Evolutionary conservation across 768 basidiomycete species (phyloP).

Genomic region (Xanthoconium stramineum): DNA sequence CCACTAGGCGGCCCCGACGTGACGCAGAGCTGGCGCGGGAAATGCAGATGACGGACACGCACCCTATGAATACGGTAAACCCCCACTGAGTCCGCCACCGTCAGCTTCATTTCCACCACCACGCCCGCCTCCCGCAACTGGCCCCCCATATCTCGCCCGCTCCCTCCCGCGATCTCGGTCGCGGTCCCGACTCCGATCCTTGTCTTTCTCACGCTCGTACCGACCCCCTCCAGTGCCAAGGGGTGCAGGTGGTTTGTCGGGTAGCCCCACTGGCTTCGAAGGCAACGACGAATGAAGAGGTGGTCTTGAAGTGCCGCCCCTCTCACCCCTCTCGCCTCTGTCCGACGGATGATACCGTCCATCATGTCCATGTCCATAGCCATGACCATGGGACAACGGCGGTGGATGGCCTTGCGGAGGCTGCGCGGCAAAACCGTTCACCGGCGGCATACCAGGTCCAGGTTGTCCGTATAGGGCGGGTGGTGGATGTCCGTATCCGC

Average conservation of each 20-base stretch:
- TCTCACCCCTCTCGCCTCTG: conserved; percentile 16
- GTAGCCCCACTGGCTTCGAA: conserved; percentile 17
- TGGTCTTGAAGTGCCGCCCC: conserved; percentile 1
- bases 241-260: conserved; percentile 17
- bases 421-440: conserved; percentile 18
- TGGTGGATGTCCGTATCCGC: conserved; percentile 15
- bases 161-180: conserved; percentile 16
- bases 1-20: not conserved
- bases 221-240: conserved; percentile 15
- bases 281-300: conserved; percentile 21
- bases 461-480: conserved; percentile 13
- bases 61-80: conserved; percentile 30
- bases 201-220: conserved; percentile 17
- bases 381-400: conserved; percentile 17
- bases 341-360: conserved; percentile 14
- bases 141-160: conserved; percentile 15
- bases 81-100: conserved; percentile 17
- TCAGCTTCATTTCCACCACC: conserved; percentile 5
- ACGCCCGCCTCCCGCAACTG: conserved; percentile 3
- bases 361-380: conserved; percentile 5
- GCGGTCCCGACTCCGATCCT: conserved; percentile 4
- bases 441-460: conserved; percentile 3
- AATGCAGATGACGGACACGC: not conserved
- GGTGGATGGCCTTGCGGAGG: conserved; percentile 19
- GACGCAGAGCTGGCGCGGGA: not conserved